phyloP scores from a whole-genome alignment of 805 yeast genomes.

The Yarrowia deformans region DNA sequence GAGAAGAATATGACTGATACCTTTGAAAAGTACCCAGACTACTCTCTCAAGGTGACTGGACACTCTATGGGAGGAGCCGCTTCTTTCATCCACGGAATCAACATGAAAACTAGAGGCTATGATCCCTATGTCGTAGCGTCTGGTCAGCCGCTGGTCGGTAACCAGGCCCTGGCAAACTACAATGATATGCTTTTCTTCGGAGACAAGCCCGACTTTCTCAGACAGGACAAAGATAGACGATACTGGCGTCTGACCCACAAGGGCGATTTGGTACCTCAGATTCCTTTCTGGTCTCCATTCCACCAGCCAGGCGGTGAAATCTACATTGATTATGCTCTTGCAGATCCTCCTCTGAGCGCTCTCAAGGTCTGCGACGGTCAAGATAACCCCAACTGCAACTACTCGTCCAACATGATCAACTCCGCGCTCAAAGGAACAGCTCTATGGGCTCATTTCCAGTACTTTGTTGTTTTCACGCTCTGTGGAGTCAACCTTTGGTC shows the following conservation, averaged over 20 bases:
- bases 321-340: constrained; percentile 5
- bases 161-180: constrained; percentile 12
- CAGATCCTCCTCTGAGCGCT: constrained; percentile 13
- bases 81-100: constrained; percentile 6
- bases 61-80: constrained; percentile 25
- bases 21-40: constrained; percentile 12
- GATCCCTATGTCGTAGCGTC: constrained; percentile 16
- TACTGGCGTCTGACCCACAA: constrained; percentile 15
- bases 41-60: constrained; percentile 20
- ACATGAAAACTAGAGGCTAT: constrained; percentile 12
- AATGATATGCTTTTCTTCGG: constrained; percentile 15
- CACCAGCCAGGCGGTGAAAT: constrained; percentile 17
- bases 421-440: not conserved
- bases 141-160: constrained; percentile 11
- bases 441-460: constrained; percentile 25
- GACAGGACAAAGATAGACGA: constrained; percentile 1
- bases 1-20: constrained; percentile 14
- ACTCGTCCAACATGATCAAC: constrained; percentile 13
- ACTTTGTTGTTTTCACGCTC: constrained; percentile 13
- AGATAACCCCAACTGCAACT: constrained; percentile 22
- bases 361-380: constrained; percentile 17
- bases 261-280: constrained; percentile 13
- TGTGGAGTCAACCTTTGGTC: constrained; percentile 11
- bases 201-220: constrained; percentile 6
- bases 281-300: constrained; percentile 13